A percentile compares a stretch with the other conserved stretches of the same genome.
phyloP scores from a whole-genome alignment of 148 eudicot species.

The Rhododendron griersonianum region DNA sequence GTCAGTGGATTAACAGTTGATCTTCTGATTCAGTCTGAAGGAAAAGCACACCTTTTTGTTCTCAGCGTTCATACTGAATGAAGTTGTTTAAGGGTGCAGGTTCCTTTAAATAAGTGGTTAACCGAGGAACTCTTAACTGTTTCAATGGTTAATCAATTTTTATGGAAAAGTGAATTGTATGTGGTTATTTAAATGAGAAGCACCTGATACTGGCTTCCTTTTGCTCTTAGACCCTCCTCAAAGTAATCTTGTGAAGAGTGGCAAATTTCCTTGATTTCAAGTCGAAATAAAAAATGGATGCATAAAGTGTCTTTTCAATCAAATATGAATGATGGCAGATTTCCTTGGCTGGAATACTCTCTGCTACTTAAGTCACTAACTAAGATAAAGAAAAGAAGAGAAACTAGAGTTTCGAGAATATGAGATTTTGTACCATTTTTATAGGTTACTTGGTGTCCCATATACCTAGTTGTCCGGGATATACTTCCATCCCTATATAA shows the following conservation, averaged over 20 bases:
- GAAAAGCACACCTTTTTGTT: background rate
- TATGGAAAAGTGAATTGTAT: background rate
- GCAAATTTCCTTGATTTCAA: background rate
- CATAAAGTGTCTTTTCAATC: background rate
- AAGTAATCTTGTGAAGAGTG: background rate
- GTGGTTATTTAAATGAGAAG: background rate
- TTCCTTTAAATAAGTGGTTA: background rate
- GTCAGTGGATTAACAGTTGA: constrained; percentile 4
- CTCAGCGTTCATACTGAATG: background rate
- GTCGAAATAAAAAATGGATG: background rate
- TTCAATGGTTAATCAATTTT: background rate
- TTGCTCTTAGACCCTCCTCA: background rate
- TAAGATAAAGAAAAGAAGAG: background rate
- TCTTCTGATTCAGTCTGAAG: background rate
- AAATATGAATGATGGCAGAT: background rate
- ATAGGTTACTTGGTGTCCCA: background rate
- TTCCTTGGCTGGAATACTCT: background rate
- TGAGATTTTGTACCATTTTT: background rate
- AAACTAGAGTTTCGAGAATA: background rate
- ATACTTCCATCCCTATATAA: background rate
- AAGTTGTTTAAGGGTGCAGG: background rate
- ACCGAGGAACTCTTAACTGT: background rate
- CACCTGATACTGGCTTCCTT: background rate
- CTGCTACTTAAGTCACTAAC: too few species aligned
- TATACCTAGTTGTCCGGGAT: background rate